These are phyloP conservation scores for Zygosaccharomyces lentus DNA, from an alignment of 805 yeast genomes.

Conservation along the genomic window DNA sequence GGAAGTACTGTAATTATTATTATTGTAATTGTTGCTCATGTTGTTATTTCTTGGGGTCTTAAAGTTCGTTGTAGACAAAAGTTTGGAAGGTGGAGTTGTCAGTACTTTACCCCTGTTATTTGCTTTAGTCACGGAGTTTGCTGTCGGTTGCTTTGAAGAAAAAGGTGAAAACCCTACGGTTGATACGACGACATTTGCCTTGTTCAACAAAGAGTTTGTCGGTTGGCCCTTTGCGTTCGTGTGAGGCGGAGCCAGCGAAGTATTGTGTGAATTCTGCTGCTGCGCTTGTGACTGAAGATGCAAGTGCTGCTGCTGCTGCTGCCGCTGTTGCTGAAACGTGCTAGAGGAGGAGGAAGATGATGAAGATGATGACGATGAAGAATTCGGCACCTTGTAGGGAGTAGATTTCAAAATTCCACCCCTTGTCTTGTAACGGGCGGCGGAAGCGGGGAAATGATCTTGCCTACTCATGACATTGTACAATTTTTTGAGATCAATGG, in stretches of 20 bases:
- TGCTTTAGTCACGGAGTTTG: constrained; percentile 13
- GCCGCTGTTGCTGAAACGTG: constrained; percentile 1
- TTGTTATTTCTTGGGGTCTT: constrained; percentile 23
- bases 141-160: constrained; percentile 16
- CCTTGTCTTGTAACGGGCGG: constrained; percentile 11
- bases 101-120: constrained; percentile 17
- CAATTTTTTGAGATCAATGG: constrained; percentile 41
- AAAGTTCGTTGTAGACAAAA: constrained; percentile 16
- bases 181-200: constrained; percentile 17
- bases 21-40: constrained; percentile 1
- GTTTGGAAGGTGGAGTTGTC: constrained; percentile 31
- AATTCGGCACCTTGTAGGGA: constrained; percentile 14
- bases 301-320: constrained; percentile 9
- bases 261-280: background rate
- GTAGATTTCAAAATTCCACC: constrained; percentile 13
- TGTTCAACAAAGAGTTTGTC: constrained; percentile 16
- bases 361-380: constrained; percentile 12
- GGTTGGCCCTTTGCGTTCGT: constrained; percentile 15
- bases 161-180: constrained; percentile 16
- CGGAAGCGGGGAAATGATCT: constrained; percentile 8
- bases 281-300: constrained; percentile 4
- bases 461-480: constrained; percentile 14
- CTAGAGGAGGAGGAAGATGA: constrained; percentile 10
- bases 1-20: background rate
- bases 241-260: constrained; percentile 11